A percentile compares a stretch with the other conserved stretches of the same genome.
Evolutionary conservation across 2,329 filamentous ascomycete genomes (phyloP).

Genomic region (Pseudogymnoascus sp.): DNA sequence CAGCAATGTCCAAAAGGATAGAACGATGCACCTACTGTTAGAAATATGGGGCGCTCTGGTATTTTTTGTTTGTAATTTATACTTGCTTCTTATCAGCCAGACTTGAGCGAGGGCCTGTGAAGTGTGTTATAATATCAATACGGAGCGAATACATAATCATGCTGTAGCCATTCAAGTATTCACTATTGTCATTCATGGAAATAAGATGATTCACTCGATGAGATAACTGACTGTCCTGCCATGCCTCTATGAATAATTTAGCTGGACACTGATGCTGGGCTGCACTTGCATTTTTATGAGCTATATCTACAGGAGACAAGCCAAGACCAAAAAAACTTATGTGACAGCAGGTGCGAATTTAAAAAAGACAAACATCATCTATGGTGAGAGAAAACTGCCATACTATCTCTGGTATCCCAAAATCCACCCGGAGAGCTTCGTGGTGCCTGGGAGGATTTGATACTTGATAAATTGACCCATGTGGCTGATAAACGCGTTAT

Average conservation of each 20-base stretch:
- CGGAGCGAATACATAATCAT: neutral
- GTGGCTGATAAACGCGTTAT: neutral
- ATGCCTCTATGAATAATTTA: neutral
- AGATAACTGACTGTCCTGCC: neutral
- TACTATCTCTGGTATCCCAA: neutral
- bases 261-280: neutral
- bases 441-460: neutral
- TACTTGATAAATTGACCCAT: neutral
- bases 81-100: neutral
- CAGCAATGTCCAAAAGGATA: neutral
- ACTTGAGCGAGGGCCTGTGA: neutral
- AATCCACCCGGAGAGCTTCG: neutral
- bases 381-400: neutral
- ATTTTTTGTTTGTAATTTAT: neutral
- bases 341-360: neutral
- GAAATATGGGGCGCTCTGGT: neutral
- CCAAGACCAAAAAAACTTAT: neutral
- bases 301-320: neutral
- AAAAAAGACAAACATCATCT: neutral
- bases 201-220: neutral
- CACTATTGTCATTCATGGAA: neutral
- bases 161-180: neutral
- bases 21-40: neutral
- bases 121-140: conserved; percentile 2
- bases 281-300: neutral